Base-by-base conservation (phyloP, 2,329 filamentous ascomycete species). In the Cladosporium oxysporum region DNA sequence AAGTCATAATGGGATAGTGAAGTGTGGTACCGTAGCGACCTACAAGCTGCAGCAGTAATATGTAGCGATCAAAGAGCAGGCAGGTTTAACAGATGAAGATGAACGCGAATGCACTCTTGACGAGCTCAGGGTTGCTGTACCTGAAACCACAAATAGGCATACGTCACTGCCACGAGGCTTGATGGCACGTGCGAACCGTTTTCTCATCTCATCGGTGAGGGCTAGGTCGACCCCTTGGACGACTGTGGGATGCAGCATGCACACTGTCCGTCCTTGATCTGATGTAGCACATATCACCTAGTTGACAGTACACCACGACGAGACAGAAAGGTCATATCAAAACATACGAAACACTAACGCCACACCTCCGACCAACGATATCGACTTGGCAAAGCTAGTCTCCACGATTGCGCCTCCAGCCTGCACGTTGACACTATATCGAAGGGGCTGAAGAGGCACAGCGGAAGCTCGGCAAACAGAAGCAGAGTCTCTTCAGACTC, bases 91-190 rank as follows among this genome's bases (percentile, higher is more conserved):
- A 47, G n/a, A 47, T 47, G n/a, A 47, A 47, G n/a, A 47, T n/a
- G 55, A 58, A 28, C 12, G 23, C 41, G 55, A 58, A 28, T 21
- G 23, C 55, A 33, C 52, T 18, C 18, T 55, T 55, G 55, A 41
- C 55, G 55, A 41, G 12, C n/a, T 44, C 37, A 44, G 18, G 47
- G 47, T 21, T 52, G 49, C 16, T 58, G 55, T 58, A 23, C 55
- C 55, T 58, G 55, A 58, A 58, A 58, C 55, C 53, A 35, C 28
- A 23, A 26, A 26, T 12, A 53, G 21, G n/a, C 31, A 3, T 58
- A 58, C 55, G 55, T 58, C 55, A 58, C 55, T 21, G 52, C 52
- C 52, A 55, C 52, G 52, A 29, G 52, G 33, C 33, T 35, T 35
- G 26, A 16, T 59, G 57, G 57, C 57, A 31, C 57, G 35, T 59